A percentile compares a stretch with the other conserved stretches of the same genome.
Evolutionary conservation across 2,329 filamentous ascomycete species (phyloP).

Genomic region (Xylaria multiplex): DNA sequence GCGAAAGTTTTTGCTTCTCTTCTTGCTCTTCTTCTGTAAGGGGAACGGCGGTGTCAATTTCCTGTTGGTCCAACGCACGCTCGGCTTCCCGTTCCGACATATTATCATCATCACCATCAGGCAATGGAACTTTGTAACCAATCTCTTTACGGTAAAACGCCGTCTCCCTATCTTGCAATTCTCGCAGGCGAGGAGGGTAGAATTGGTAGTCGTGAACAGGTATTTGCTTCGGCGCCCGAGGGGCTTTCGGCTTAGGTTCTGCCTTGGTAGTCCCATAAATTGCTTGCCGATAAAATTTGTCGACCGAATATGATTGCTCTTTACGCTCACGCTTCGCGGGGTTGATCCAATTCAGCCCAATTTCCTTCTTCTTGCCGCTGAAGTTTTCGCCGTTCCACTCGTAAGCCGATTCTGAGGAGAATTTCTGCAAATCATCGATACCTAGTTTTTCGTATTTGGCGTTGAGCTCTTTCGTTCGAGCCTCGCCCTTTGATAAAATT

Average conservation of each 20-base stretch:
- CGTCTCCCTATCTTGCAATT: constrained; percentile 95
- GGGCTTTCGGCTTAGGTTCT: constrained; percentile 92
- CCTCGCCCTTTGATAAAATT: constrained; percentile 86
- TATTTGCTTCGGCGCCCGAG: constrained; percentile 93
- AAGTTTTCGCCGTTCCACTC: constrained; percentile 99
- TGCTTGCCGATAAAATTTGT: constrained; percentile 96
- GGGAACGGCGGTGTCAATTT: constrained; percentile 90
- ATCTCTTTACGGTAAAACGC: constrained; percentile 97
- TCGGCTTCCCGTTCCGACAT: constrained; percentile 87
- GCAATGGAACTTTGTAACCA: constrained; percentile 89
- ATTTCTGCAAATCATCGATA: constrained; percentile 96
- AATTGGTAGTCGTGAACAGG: constrained; percentile 97
- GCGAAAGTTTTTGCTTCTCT: constrained; percentile 83
- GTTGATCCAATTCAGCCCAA: constrained; percentile 96
- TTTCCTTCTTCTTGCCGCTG: constrained; percentile 88
- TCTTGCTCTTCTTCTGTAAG: constrained; percentile 89
- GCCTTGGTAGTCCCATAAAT: constrained; percentile 79
- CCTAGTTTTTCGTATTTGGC: constrained; percentile 96
- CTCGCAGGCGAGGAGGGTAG: constrained; percentile 83
- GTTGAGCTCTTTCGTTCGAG: constrained; percentile 88
- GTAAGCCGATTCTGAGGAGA: constrained; percentile 95
- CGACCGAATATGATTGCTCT: constrained; percentile 97
- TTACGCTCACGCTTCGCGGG: constrained; percentile 98
- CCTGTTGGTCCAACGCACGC: constrained; percentile 85
- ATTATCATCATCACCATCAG: constrained; percentile 88